Base-by-base conservation (phyloP, 768 basidiomycete species). In the Rickenella mellea region DNA sequence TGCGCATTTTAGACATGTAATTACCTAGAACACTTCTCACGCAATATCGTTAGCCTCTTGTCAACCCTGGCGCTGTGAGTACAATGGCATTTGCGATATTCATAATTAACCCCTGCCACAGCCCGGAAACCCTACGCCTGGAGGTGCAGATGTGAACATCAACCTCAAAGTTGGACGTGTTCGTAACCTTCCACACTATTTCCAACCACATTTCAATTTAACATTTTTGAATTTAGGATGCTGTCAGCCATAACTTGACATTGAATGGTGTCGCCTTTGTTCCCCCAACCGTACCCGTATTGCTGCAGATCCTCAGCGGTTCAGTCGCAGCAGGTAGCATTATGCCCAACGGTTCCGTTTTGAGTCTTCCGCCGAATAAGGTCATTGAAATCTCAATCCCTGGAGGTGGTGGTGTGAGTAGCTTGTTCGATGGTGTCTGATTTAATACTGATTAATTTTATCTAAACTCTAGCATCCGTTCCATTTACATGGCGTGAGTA, bases 251-350 rank as follows among this genome's bases (percentile, higher is more conserved):
- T 6, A 40, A 40, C 19, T 40, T 24, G 7, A 40, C 42, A 46
- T 12, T 65, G 31, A 71, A 71, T 41, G 55, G 51, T 14, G 47
- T 49, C 35, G 50, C 55, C 24, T 76, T 59, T 51, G 37, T 49
- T 2, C 52, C 64, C 1, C 76, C 76, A 0, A 60, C 63, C 0
- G 57, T 68, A 0, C 77, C 78, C 0, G 68, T 77, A 10, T 64
- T 80, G 9, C 65, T 78, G 12, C 78, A 80, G 48, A 72, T 79
- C 28, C 51, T 80, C 27, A 76, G 71, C 39, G 78, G 78, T 0
- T 69, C 69, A 5, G 58, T 57, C 26, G 59, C 63, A 14, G 65
- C 77, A 0, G 51, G 62, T 15, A 63, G 72, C 1, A 59, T 81
- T 14, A 56, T 79, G 22, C 79, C 76, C 0, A 15, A 42, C 0